These are phyloP conservation scores for Starmerella scarabaei DNA, from an alignment of 805 yeast genomes.

Conservation along the genomic window DNA sequence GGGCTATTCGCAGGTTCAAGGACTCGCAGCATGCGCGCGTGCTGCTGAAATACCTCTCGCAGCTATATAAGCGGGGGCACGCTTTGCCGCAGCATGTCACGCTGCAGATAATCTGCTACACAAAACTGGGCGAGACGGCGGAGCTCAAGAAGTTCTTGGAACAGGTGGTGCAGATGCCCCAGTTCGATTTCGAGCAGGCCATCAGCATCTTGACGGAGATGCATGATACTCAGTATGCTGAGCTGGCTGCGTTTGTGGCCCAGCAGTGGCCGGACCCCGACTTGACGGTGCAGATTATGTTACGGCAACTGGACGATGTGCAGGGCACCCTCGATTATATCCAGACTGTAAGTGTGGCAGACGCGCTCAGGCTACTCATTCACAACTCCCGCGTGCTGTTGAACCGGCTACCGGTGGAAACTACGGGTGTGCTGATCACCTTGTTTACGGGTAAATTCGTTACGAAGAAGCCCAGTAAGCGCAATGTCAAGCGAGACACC, in stretches of 20 bases:
- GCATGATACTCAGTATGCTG: conserved; percentile 54
- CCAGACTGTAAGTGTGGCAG: conserved; percentile 58
- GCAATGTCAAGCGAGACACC: conserved; percentile 8
- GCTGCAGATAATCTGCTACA: conserved; percentile 59
- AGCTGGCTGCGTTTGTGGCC: conserved; percentile 58
- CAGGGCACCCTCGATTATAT: conserved; percentile 51
- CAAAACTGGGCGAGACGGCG: conserved; percentile 52
- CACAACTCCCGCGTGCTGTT: conserved; percentile 54
- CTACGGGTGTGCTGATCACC: conserved; percentile 69
- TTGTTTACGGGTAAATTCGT: conserved; percentile 77
- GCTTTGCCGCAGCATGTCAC: conserved; percentile 77
- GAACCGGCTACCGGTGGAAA: conserved; percentile 59
- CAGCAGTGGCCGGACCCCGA: conserved; percentile 60
- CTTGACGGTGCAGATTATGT: conserved; percentile 59
- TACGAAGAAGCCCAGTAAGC: conserved; percentile 26
- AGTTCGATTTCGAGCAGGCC: conserved; percentile 55
- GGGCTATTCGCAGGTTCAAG: conserved; percentile 63
- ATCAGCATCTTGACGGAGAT: conserved; percentile 40
- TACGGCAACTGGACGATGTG: conserved; percentile 52
- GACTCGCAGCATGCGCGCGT: conserved; percentile 60
- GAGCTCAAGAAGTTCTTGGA: conserved; percentile 47
- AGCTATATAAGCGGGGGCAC: conserved; percentile 39
- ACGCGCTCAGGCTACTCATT: conserved; percentile 56
- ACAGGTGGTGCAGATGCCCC: conserved; percentile 28
- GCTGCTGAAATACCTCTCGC: conserved; percentile 50